Evolutionary conservation across 768 basidiomycete species (phyloP), one percentile per base, ranked within the genome.

Genomic region (Megacollybia marginata): DNA sequence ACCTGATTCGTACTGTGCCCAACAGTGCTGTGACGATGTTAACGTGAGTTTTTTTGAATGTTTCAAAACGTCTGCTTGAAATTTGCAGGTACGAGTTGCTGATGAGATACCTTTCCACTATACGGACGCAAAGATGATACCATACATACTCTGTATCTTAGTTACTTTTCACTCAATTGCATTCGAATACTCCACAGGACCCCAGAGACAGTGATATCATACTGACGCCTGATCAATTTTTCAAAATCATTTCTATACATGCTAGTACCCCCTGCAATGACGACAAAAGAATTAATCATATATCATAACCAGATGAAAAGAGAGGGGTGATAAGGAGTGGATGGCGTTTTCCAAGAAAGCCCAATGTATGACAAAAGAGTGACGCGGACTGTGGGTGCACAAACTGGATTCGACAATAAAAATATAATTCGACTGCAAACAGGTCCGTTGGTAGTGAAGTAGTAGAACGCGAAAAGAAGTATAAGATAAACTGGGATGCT

Each of bases 11-110:
- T 52, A 99, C 96, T 8, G 95, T 98, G 54, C 96, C 96, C 13
- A 93, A 92, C 64, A 92, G 89, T 57, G 93, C 92, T 4, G 88
- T 97, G 55, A 99, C 96, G 35, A 87, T 99, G 79, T 67, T 98
- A 62, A 92, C 90, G 87, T 94, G 74, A 60, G 71, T 71, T 48
- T 44, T 32, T 36, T 48, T 33, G 48, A 13, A 5, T 40, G 4
- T 36, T 44, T 32, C 12, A 12, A 23, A 38, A 15, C 19, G 32
- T 9, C 9, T n/a, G 15, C 48, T 19, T 20, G 43, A 19, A 33
- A 19, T 46, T 38, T 44, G 12, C 52, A 78, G 76, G 48, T 78
- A 78, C 51, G 78, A 79, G 62, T 49, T 78, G 53, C 62, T 79
- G 49, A 77, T 79, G 76, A 73, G 76, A 55, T 73, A 78, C 52